Conservation (phyloP, 257 asterid species). For the Penstemon barbatus region DNA sequence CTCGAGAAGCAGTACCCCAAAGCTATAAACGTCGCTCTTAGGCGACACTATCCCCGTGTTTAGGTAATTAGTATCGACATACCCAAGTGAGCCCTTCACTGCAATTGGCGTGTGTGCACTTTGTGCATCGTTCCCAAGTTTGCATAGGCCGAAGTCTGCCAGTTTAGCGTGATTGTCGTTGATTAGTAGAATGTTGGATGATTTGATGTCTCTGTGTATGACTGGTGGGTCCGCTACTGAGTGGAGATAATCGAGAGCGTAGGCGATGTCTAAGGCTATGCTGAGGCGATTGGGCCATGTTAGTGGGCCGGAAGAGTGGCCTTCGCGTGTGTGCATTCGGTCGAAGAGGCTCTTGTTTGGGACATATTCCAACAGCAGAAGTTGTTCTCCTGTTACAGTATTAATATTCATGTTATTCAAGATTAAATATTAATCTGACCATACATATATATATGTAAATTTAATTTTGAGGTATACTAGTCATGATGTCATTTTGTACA, state of each 20-base stretch:
- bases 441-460: too few species aligned
- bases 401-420: too few species aligned
- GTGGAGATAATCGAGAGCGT: slow-evolving; percentile 80
- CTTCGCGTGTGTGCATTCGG: slow-evolving; percentile 65
- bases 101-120: slow-evolving; percentile 56
- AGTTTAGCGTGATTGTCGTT: slow-evolving; percentile 65
- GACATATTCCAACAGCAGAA: slow-evolving; percentile 67
- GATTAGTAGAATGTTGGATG: slow-evolving; percentile 60
- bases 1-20: slow-evolving; percentile 69
- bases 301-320: slow-evolving; percentile 49
- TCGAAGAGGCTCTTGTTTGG: slow-evolving; percentile 79
- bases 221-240: slow-evolving; percentile 70
- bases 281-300: slow-evolving; percentile 61
- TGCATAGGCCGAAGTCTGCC: slow-evolving; percentile 80
- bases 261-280: slow-evolving; percentile 70
- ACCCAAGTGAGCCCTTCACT: slow-evolving; percentile 70
- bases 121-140: slow-evolving; percentile 56
- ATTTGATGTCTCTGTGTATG: slow-evolving; percentile 72
- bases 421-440: too few species aligned
- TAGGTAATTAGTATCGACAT: slow-evolving; percentile 60
- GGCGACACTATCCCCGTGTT: slow-evolving; percentile 66
- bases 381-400: slow-evolving; percentile 70
- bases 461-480: too few species aligned
- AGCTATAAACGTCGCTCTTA: slow-evolving; percentile 75
- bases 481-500: too few species aligned